Evolutionary conservation across 352 stramenopile genomes (phyloP), one percentile per base, ranked within the genome.

Genomic region (Thraustotheca clavata): DNA sequence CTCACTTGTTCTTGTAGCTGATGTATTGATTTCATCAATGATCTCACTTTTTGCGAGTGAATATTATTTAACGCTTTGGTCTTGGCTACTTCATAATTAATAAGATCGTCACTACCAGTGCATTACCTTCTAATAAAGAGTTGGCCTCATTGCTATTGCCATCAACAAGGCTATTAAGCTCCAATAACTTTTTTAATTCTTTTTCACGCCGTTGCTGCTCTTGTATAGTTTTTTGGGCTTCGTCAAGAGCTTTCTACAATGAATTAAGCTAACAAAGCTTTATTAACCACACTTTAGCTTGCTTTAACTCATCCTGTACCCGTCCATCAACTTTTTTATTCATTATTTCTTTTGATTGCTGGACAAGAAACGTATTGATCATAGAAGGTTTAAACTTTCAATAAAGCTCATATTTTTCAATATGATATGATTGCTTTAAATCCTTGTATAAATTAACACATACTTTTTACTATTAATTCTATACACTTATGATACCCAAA

Each of bases 1-100:
- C 83, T 72, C 20, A 95, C 54, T 60, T 94, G 80, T 18, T 88
- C 76, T 47, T 91, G 86, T 7, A 95, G 71, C 57, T 91, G 74
- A 49, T 80, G 77, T 59, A 96, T 92, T 40, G 79, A 92, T 49
- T 83, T 83, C 87, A 96, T 92, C 18, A 96, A 61, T 29, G 74
- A 74, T n/a, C 80, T 77, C n/a, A 91, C 82, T 70, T 89, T 89
- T 52, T 79, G 74, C 38, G 86, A 76, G 36, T 91, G 79, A 29
- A 79, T 70, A 16, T 71, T 74, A 71, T 87, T 89, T 27, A 88
- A 75, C 12, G 81, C 79, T n/a, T 80, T 67, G 33, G 86, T 60
- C 62, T 90, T 87, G 39, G 73, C 80, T 88, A 48, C 3, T 6
- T 22, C n/a, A 33, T 18, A 49, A 16, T n/a, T 7, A 43, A 0